These are phyloP conservation scores for Magnusiomyces ingens DNA, from an alignment of 1,139 yeast species.

Conservation along the genomic window DNA sequence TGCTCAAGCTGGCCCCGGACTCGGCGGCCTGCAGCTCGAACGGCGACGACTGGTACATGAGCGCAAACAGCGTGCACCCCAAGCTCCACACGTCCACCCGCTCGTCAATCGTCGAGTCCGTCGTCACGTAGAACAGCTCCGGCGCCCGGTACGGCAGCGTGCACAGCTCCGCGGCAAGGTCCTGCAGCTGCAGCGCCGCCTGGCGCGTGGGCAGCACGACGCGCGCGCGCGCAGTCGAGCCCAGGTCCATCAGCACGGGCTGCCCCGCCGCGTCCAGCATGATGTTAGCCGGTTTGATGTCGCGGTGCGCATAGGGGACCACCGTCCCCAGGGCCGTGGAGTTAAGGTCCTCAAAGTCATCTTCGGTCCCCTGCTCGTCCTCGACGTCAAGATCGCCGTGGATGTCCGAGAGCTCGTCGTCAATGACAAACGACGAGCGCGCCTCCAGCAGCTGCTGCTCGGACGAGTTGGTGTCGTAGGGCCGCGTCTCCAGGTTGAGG, in stretches of 20 bases:
- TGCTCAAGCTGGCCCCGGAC: conserved; percentile 71
- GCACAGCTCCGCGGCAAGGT: conserved; percentile 78
- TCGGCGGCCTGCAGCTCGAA: conserved; percentile 78
- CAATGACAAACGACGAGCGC: too few relatives aligned
- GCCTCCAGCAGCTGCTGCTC: background rate
- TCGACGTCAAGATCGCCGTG: too few relatives aligned
- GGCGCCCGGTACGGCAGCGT: conserved; percentile 89
- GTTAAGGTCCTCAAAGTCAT: conserved; percentile 24
- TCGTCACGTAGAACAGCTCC: conserved; percentile 70
- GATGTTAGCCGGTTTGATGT: conserved; percentile 82
- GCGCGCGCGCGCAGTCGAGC: conserved; percentile 67
- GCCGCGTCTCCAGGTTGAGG: background rate
- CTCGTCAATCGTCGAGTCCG: conserved; percentile 58
- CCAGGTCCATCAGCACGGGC: conserved; percentile 80
- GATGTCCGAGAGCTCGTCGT: too few relatives aligned
- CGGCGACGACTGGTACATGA: conserved; percentile 76
- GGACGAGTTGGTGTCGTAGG: background rate
- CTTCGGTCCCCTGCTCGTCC: too few relatives aligned
- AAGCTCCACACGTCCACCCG: conserved; percentile 85
- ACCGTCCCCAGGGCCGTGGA: conserved; percentile 47
- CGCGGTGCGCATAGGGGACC: conserved; percentile 76
- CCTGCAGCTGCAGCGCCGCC: conserved; percentile 71
- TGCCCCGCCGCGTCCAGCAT: conserved; percentile 68
- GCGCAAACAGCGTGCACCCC: conserved; percentile 74
- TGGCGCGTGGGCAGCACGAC: conserved; percentile 50